phyloP scores from a whole-genome alignment of 169 alveolate genomes.

The Plasmodium sp. region DNA sequence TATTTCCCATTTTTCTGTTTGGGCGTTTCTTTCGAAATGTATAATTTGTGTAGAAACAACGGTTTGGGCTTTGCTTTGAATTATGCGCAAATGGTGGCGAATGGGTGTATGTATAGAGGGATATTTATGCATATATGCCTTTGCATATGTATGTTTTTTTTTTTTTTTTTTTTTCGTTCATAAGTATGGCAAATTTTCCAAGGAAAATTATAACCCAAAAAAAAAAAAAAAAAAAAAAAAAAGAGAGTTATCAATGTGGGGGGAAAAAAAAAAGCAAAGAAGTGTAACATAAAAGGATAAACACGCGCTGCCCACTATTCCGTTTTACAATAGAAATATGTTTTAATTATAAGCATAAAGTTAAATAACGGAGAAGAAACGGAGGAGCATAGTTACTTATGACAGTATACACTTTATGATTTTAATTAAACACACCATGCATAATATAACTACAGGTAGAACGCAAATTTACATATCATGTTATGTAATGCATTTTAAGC shows the following conservation, averaged over 20 bases:
- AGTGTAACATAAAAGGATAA: neutral
- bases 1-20: conserved; percentile 57
- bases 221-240: neutral
- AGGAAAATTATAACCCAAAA: neutral
- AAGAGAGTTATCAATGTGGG: too few relatives aligned
- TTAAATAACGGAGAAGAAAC: conserved; percentile 2
- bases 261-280: neutral
- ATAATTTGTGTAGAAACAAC: conserved; percentile 11
- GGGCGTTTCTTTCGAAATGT: neutral
- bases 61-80: neutral
- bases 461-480: neutral
- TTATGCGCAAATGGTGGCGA: conserved; percentile 3
- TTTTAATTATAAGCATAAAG: neutral
- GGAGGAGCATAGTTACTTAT: neutral
- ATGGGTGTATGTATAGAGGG: neutral
- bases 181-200: neutral
- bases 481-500: conserved; percentile 35
- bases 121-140: neutral
- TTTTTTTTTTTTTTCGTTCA: neutral
- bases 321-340: conserved; percentile 31
- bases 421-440: conserved; percentile 26
- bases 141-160: neutral
- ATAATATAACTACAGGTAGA: conserved; percentile 22
- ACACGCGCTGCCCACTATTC: conserved; percentile 10
- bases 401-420: neutral